Percentiles rank a stretch among this genome's conserved stretches.
phyloP scores from a whole-genome alignment of 768 basidiomycete species.

The Coprinellus aureogranulatus region DNA sequence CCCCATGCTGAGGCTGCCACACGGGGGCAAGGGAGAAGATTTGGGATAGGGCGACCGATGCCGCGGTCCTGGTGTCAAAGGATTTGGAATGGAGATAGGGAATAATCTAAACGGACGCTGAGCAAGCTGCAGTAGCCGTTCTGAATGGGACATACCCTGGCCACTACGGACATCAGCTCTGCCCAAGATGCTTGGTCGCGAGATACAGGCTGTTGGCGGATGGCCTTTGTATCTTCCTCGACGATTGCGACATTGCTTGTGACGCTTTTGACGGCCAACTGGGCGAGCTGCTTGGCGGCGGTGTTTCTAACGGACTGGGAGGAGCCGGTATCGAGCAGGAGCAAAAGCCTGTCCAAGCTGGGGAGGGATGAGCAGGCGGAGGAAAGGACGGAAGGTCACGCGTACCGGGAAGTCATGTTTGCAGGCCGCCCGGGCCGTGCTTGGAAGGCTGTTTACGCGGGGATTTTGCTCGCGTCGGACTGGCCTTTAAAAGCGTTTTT shows the following conservation, averaged over 20 bases:
- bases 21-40: conserved; percentile 82
- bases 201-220: conserved; percentile 54
- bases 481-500: conserved; percentile 64
- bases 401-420: conserved; percentile 77
- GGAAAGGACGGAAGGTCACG: too few species aligned
- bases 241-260: conserved; percentile 72
- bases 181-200: conserved; percentile 80
- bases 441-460: conserved; percentile 43
- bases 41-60: conserved; percentile 82
- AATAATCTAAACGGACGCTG: conserved; percentile 59
- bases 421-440: conserved; percentile 5
- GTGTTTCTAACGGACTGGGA: conserved; percentile 86
- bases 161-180: conserved; percentile 86
- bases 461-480: conserved; percentile 50
- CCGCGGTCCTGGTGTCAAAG: conserved; percentile 88
- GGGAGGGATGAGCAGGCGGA: not conserved
- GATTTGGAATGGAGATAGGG: conserved; percentile 90
- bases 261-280: conserved; percentile 84
- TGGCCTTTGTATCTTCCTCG: conserved; percentile 73
- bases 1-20: conserved; percentile 57
- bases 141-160: conserved; percentile 51
- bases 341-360: conserved; percentile 95
- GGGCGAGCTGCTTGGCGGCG: conserved; percentile 95
- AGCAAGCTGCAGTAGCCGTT: conserved; percentile 1
- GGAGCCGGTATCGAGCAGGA: conserved; percentile 93